Percentiles rank a stretch among this genome's conserved stretches.
Evolutionary conservation across 306 rosid genomes (phyloP).

Genomic region (Fagus sylvatica): DNA sequence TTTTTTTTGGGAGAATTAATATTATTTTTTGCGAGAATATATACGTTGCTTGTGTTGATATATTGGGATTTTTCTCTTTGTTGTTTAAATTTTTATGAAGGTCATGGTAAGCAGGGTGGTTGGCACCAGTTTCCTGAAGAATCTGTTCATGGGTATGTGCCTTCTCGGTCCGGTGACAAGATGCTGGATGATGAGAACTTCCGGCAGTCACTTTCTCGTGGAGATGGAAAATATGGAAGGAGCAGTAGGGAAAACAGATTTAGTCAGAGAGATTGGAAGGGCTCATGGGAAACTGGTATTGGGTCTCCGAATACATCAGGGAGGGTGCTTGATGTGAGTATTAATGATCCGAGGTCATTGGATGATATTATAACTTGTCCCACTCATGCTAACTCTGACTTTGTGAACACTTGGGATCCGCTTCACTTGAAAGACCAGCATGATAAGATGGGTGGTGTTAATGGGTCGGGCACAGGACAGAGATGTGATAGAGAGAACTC

Average conservation of each 20-base stretch:
- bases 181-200: constrained; percentile 62
- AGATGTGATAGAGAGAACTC: constrained; percentile 66
- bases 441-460: constrained; percentile 62
- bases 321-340: constrained; percentile 50
- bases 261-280: constrained; percentile 71
- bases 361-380: constrained; percentile 56
- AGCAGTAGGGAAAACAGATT: constrained; percentile 67
- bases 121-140: constrained; percentile 88
- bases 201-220: constrained; percentile 58
- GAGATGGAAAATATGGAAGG: constrained; percentile 77
- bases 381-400: constrained; percentile 56
- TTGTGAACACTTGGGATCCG: constrained; percentile 69
- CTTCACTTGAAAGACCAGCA: constrained; percentile 65
- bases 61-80: constrained; percentile 23
- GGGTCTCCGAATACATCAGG: constrained; percentile 51
- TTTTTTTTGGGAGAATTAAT: background rate
- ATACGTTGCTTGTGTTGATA: constrained; percentile 53
- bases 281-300: constrained; percentile 57
- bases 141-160: constrained; percentile 68
- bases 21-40: constrained; percentile 11
- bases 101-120: constrained; percentile 95
- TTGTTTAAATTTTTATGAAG: constrained; percentile 59
- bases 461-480: constrained; percentile 55
- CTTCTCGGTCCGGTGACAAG: constrained; percentile 75
- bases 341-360: constrained; percentile 54